phyloP scores from a whole-genome alignment of 2,329 filamentous ascomycete genomes.

The Ambrosiella beaveri region DNA sequence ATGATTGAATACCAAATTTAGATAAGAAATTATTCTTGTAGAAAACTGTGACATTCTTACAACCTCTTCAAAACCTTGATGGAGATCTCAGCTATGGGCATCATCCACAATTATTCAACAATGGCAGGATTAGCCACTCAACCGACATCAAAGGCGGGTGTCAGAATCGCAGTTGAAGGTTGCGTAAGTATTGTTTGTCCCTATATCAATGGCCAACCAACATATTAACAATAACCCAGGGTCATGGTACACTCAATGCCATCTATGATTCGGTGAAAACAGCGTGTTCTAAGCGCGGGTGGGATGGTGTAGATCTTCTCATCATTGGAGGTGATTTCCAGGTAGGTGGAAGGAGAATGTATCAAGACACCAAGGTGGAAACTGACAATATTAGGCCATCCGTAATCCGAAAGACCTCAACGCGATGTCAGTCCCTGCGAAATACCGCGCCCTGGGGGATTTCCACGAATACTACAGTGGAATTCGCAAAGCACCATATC shows the following conservation, averaged over 20 bases:
- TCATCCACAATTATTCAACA: background rate
- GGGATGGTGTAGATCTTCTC: conserved; percentile 64
- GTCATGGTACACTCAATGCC: conserved; percentile 77
- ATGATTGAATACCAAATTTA: too few relatives aligned
- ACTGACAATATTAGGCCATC: conserved; percentile 39
- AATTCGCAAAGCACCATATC: conserved; percentile 55
- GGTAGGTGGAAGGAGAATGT: conserved; percentile 24
- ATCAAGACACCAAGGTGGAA: background rate
- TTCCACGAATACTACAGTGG: conserved; percentile 92
- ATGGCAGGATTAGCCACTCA: background rate
- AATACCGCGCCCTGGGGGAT: conserved; percentile 77
- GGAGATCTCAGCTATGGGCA: background rate
- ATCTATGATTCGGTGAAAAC: conserved; percentile 69
- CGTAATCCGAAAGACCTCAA: conserved; percentile 78
- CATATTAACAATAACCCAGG: conserved; percentile 31
- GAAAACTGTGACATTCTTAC: too few relatives aligned
- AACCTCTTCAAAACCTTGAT: too few relatives aligned
- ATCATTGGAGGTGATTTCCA: conserved; percentile 97
- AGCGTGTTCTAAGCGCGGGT: conserved; percentile 52
- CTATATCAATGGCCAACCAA: background rate
- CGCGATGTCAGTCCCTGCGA: conserved; percentile 74
- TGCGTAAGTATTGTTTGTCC: conserved; percentile 5
- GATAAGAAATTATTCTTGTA: too few relatives aligned
- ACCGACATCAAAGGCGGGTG: conserved; percentile 4
- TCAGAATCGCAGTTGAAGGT: conserved; percentile 11